phyloP scores from a whole-genome alignment of 1,139 yeast genomes.

The Geotrichum candidum region DNA sequence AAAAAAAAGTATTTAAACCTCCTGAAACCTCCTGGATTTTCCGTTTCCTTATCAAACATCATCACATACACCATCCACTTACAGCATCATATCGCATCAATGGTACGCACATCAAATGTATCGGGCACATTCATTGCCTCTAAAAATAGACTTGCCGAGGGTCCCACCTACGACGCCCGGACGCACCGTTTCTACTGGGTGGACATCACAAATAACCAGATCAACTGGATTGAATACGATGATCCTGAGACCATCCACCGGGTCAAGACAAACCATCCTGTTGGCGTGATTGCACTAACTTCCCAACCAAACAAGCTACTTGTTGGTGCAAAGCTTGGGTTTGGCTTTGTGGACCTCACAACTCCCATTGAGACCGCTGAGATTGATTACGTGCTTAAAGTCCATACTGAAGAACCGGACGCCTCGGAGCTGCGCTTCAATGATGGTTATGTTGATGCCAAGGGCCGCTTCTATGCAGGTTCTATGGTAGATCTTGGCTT shows the following conservation, averaged over 20 bases:
- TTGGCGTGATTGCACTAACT: constrained; percentile 34
- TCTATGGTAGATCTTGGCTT: constrained; percentile 26
- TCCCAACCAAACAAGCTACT: constrained; percentile 27
- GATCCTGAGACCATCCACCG: neutral
- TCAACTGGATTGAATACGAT: constrained; percentile 29
- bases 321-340: constrained; percentile 31
- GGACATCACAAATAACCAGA: constrained; percentile 29
- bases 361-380: constrained; percentile 21
- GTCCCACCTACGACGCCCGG: constrained; percentile 33
- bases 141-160: constrained; percentile 28
- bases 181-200: constrained; percentile 30
- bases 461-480: constrained; percentile 34
- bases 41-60: neutral
- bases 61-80: neutral
- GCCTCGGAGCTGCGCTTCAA: constrained; percentile 27
- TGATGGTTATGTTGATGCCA: constrained; percentile 35
- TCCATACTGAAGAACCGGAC: constrained; percentile 15
- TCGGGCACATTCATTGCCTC: constrained; percentile 2
- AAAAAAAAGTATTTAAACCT: neutral
- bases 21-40: neutral
- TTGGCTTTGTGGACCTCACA: constrained; percentile 29
- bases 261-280: constrained; percentile 22
- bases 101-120: neutral
- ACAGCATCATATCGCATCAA: neutral
- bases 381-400: constrained; percentile 19